phyloP scores from a whole-genome alignment of 2,329 filamentous ascomycete species.

The Fusarium miscanthi region DNA sequence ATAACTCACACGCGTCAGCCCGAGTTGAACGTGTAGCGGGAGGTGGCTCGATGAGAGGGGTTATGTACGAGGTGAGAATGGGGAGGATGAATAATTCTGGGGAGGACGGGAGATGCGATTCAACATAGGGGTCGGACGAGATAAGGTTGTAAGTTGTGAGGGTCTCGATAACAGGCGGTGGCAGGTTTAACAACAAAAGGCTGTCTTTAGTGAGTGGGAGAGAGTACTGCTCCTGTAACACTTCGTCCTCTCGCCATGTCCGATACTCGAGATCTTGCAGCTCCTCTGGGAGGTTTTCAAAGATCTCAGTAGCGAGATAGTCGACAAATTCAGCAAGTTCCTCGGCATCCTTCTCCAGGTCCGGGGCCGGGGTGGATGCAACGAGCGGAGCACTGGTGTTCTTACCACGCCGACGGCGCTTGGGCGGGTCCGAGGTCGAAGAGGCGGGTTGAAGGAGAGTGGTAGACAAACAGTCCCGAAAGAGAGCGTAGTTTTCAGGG shows the following conservation, averaged over 20 bases:
- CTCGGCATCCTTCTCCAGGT: conserved; percentile 59
- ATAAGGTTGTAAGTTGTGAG: conserved; percentile 75
- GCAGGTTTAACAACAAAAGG: conserved; percentile 63
- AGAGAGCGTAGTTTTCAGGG: conserved; percentile 62
- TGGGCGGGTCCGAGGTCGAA: conserved; percentile 54
- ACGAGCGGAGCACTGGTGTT: conserved; percentile 19
- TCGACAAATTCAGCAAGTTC: conserved; percentile 85
- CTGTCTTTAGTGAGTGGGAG: conserved; percentile 67
- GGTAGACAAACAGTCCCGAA: conserved; percentile 79
- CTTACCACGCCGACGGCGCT: conserved; percentile 55
- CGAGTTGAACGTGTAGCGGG: conserved; percentile 71
- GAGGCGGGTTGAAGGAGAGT: conserved; percentile 72
- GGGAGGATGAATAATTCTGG: conserved; percentile 70
- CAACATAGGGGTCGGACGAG: conserved; percentile 49
- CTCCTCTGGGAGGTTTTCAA: conserved; percentile 69
- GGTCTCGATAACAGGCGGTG: conserved; percentile 70
- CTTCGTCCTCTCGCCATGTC: conserved; percentile 53
- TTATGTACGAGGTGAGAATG: conserved; percentile 72
- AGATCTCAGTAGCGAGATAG: conserved; percentile 78
- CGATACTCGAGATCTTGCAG: conserved; percentile 72
- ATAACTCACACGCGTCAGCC: conserved; percentile 76
- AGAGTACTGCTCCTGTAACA: conserved; percentile 66
- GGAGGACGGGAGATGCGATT: conserved; percentile 51
- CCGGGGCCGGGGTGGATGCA: conserved; percentile 21
- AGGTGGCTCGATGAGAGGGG: conserved; percentile 67